These are phyloP conservation scores for Cucumis cinereus DNA, from an alignment of 306 rosid genomes.

Conservation along the genomic window DNA sequence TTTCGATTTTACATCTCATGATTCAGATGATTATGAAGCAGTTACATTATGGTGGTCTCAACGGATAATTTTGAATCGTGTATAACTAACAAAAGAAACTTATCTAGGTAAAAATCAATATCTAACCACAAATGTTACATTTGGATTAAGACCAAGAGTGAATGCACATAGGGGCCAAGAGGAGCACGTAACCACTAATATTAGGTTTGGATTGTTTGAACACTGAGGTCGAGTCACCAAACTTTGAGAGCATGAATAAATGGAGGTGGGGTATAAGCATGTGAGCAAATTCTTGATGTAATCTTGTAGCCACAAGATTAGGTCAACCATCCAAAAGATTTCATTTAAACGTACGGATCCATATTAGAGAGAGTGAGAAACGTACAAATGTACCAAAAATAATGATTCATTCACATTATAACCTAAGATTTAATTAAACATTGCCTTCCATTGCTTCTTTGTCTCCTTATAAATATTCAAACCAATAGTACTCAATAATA, in stretches of 20 bases:
- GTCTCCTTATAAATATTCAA: not conserved
- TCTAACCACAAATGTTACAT: too few species aligned
- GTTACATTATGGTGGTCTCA: too few species aligned
- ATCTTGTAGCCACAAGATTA: not conserved
- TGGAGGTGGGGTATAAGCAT: not conserved
- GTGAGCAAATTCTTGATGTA: not conserved
- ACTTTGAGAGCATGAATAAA: not conserved
- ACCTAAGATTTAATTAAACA: not conserved
- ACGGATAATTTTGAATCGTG: not conserved
- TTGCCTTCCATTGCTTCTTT: not conserved
- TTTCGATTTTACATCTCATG: too few species aligned
- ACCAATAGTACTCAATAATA: not conserved
- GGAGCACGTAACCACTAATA: not conserved
- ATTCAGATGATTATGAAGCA: too few species aligned
- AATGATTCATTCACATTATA: not conserved
- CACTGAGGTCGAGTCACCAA: not conserved
- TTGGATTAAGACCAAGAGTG: too few species aligned
- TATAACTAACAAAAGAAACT: not conserved
- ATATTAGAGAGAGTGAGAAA: not conserved
- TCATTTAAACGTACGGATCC: not conserved
- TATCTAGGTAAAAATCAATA: too few species aligned
- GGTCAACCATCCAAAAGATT: not conserved
- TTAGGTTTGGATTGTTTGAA: not conserved
- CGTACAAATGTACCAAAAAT: constrained; percentile 7
- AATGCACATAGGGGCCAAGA: too few species aligned